These are phyloP conservation scores for Aspergillus sp. DNA, from an alignment of 2,329 filamentous ascomycete species.

Conservation along the genomic window DNA sequence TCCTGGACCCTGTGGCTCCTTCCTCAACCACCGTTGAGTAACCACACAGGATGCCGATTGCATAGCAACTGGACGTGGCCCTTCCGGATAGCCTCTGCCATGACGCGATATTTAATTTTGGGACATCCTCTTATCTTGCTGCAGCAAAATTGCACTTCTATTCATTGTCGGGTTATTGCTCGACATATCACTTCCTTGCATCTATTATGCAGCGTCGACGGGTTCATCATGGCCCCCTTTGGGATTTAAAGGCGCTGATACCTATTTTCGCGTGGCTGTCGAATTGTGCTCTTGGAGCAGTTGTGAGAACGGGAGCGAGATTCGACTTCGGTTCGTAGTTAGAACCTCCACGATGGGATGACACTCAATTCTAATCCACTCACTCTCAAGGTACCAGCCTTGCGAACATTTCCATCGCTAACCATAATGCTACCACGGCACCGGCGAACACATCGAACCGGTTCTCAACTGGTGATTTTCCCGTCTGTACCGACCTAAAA, in stretches of 20 bases:
- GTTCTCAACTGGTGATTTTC: slow-evolving; percentile 26
- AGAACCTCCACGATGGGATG: neutral
- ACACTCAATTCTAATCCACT: neutral
- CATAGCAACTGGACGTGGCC: neutral
- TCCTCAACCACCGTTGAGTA: neutral
- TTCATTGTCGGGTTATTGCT: neutral
- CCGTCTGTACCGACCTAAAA: slow-evolving; percentile 28
- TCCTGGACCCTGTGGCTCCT: slow-evolving; percentile 1
- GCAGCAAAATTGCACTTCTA: neutral
- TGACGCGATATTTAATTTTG: neutral
- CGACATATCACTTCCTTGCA: slow-evolving; percentile 6
- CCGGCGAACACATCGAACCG: slow-evolving; percentile 6
- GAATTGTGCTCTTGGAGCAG: neutral
- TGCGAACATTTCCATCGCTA: slow-evolving; percentile 3
- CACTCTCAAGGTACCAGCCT: neutral
- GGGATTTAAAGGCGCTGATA: neutral
- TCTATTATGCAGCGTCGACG: slow-evolving; percentile 5
- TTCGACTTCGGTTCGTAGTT: slow-evolving; percentile 9
- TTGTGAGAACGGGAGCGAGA: slow-evolving; percentile 1
- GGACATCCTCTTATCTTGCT: neutral
- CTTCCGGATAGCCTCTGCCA: neutral
- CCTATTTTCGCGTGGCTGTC: neutral
- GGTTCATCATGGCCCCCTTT: neutral
- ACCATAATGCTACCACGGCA: neutral
- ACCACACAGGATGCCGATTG: neutral